phyloP scores from a whole-genome alignment of 768 basidiomycete species.

The Boletus vermiculosoides region DNA sequence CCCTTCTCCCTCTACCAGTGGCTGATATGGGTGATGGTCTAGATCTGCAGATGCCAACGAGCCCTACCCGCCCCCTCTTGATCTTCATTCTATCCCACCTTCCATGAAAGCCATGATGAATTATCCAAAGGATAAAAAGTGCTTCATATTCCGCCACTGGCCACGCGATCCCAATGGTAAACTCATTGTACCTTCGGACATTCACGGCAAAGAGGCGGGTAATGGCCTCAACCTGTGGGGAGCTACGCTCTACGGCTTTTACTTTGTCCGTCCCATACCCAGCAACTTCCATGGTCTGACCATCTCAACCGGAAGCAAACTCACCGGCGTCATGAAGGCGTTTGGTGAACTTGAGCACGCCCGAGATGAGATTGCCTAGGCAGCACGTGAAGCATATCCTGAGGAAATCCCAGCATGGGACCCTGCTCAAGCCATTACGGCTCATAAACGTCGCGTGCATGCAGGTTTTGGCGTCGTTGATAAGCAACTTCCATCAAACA shows the following conservation, averaged over 20 bases:
- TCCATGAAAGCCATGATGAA: too few species aligned
- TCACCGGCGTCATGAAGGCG: conserved; percentile 16
- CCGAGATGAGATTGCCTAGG: conserved; percentile 16
- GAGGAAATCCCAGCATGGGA: too few species aligned
- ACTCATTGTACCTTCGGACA: conserved; percentile 1
- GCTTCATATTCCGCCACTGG: conserved; percentile 26
- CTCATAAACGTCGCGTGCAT: too few species aligned
- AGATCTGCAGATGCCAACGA: not conserved
- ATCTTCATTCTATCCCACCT: conserved; percentile 8
- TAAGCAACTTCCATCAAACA: too few species aligned
- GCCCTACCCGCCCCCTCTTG: not conserved
- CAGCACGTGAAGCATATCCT: too few species aligned
- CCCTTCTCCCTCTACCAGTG: not conserved
- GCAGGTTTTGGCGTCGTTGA: too few species aligned
- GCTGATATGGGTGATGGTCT: too few species aligned
- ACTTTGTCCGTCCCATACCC: conserved; percentile 12
- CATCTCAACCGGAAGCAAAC: conserved; percentile 24
- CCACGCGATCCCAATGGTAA: conserved; percentile 29
- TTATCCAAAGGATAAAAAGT: not conserved
- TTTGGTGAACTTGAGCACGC: conserved; percentile 21
- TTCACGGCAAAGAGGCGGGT: conserved; percentile 22
- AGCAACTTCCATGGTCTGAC: not conserved
- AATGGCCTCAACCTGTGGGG: conserved; percentile 26
- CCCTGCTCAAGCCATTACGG: too few species aligned
- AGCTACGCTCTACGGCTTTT: conserved; percentile 32